phyloP scores from a whole-genome alignment of 2,329 filamentous ascomycete species.

The Xylariaceae sp. region DNA sequence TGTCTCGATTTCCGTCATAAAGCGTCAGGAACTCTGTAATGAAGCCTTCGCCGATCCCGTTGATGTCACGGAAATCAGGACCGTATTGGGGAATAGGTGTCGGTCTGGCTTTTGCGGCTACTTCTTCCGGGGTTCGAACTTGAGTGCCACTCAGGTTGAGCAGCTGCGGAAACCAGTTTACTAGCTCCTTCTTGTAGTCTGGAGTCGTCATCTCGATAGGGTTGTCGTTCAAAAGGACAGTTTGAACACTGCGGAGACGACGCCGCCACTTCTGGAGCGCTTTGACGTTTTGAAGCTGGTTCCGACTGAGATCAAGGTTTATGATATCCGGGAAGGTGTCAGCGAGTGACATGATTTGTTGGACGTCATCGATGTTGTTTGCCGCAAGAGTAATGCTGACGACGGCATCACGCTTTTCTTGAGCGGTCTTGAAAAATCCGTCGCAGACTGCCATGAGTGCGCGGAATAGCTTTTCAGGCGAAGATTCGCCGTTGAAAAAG shows the following conservation, averaged over 20 bases:
- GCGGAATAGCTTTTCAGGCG: slow-evolving; percentile 82
- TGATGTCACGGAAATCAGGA: slow-evolving; percentile 68
- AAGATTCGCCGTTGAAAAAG: slow-evolving; percentile 65
- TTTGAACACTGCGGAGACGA: slow-evolving; percentile 73
- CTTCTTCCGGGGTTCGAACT: slow-evolving; percentile 66
- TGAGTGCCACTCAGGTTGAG: slow-evolving; percentile 68
- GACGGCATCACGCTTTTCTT: slow-evolving; percentile 72
- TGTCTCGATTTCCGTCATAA: slow-evolving; percentile 66
- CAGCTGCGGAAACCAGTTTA: slow-evolving; percentile 78
- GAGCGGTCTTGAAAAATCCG: slow-evolving; percentile 62
- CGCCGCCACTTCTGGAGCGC: slow-evolving; percentile 70
- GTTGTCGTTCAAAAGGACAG: slow-evolving; percentile 72
- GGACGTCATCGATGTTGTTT: slow-evolving; percentile 71
- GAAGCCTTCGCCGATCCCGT: slow-evolving; percentile 69
- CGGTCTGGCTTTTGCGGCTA: slow-evolving; percentile 51
- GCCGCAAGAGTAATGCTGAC: slow-evolving; percentile 74
- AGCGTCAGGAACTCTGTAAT: slow-evolving; percentile 65
- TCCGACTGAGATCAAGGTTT: slow-evolving; percentile 83
- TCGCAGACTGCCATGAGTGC: slow-evolving; percentile 86
- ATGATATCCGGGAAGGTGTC: slow-evolving; percentile 78
- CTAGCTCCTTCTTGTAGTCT: slow-evolving; percentile 60
- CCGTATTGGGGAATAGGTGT: slow-evolving; percentile 57
- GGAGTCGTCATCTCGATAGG: slow-evolving; percentile 59
- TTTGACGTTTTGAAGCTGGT: slow-evolving; percentile 64
- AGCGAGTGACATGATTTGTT: slow-evolving; percentile 67